Evolutionary conservation across 1,284 basidiomycete species (phyloP).

Genomic region (Sphagnurus paluster): DNA sequence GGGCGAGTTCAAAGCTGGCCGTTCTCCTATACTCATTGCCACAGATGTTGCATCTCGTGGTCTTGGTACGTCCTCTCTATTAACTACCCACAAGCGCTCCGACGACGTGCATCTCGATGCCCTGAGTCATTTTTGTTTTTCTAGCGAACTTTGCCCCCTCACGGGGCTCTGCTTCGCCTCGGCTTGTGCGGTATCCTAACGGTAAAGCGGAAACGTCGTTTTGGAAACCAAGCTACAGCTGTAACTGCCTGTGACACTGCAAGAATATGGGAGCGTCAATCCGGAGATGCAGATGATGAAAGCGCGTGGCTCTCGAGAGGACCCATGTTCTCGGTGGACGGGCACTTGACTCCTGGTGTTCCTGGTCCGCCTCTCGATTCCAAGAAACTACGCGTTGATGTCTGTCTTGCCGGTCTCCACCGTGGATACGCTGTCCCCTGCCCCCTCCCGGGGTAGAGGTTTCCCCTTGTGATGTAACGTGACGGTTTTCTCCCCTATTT

Average conservation of each 20-base stretch:
- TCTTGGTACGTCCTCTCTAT: conserved; percentile 86
- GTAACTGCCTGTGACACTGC: conserved; percentile 16
- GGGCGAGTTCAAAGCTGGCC: conserved; percentile 96
- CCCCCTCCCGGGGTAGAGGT: conserved; percentile 28
- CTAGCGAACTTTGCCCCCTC: conserved; percentile 19
- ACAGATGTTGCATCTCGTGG: conserved; percentile 98
- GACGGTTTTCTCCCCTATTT: conserved; percentile 14
- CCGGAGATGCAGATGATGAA: conserved; percentile 42
- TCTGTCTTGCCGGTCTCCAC: conserved; percentile 44
- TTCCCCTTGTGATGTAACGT: conserved; percentile 31
- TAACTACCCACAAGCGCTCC: conserved; percentile 40
- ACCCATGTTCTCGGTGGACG: conserved; percentile 1
- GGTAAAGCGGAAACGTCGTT: conserved; percentile 21
- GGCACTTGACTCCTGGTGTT: conserved; percentile 17
- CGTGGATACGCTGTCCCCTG: conserved; percentile 47
- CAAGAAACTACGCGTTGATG: conserved; percentile 40
- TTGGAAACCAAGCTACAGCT: conserved; percentile 19
- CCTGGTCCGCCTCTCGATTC: conserved; percentile 33
- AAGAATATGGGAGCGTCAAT: conserved; percentile 42
- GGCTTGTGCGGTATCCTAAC: conserved; percentile 28
- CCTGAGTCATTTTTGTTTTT: conserved; percentile 12
- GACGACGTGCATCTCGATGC: conserved; percentile 26
- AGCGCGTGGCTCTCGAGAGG: conserved; percentile 18
- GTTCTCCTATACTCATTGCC: conserved; percentile 97
- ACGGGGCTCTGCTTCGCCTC: conserved; percentile 30